Evolutionary conservation across 169 alveolate genomes (phyloP).

Genomic region (Theileria parva): DNA sequence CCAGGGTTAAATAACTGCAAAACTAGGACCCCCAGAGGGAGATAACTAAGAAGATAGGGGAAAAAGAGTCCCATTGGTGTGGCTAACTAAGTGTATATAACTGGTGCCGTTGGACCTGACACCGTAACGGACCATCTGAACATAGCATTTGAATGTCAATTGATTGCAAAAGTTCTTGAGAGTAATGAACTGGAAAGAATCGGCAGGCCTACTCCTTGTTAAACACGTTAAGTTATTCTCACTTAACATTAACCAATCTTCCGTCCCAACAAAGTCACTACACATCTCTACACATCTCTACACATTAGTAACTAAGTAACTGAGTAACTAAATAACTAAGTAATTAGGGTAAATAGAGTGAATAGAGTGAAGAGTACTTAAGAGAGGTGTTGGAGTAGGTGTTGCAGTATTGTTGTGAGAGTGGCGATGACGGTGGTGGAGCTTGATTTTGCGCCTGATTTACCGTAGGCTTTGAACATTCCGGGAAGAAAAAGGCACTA

Average conservation of each 20-base stretch:
- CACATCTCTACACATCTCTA: too few relatives aligned
- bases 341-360: too few relatives aligned
- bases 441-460: not conserved
- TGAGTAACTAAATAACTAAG: too few relatives aligned
- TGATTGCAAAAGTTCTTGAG: conserved; percentile 70
- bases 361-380: not conserved
- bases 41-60: not conserved
- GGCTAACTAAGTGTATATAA: too few relatives aligned
- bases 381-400: conserved; percentile 41
- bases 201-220: conserved; percentile 50
- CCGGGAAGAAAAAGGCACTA: conserved; percentile 8
- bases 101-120: not conserved
- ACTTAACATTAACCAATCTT: conserved; percentile 55
- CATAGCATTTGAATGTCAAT: too few relatives aligned
- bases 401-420: conserved; percentile 29
- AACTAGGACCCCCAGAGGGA: not conserved
- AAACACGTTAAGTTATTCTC: conserved; percentile 42
- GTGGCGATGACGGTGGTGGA: conserved; percentile 35
- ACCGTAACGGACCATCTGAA: conserved; percentile 61
- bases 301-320: too few relatives aligned
- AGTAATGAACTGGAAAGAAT: conserved; percentile 47
- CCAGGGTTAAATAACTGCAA: too few relatives aligned
- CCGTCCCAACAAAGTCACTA: too few relatives aligned
- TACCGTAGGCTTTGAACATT: conserved; percentile 68
- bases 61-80: too few relatives aligned